Conservation (phyloP, 495 filamentous ascomycete genomes). For the Xylaria flabelliformis region DNA sequence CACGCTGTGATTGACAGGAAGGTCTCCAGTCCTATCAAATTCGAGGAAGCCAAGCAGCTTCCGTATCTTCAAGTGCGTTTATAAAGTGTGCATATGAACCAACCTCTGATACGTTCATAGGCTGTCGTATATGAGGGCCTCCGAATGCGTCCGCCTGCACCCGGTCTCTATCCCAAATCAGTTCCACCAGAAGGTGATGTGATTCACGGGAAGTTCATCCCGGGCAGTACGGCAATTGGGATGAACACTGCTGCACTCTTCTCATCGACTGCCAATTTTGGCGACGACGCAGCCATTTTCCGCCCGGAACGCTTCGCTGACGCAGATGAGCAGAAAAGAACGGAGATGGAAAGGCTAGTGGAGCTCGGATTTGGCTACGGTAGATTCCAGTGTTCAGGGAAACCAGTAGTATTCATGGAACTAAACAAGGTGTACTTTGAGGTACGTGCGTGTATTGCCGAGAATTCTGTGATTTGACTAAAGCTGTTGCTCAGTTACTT, state of each 20-base stretch:
- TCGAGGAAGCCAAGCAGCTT: slow-evolving; percentile 61
- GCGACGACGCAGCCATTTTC: slow-evolving; percentile 56
- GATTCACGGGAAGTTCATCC: slow-evolving; percentile 59
- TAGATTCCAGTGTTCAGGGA: slow-evolving; percentile 53
- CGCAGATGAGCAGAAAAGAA: slow-evolving; percentile 38
- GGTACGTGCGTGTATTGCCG: slow-evolving; percentile 40
- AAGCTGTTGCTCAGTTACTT: not conserved
- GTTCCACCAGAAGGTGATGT: slow-evolving; percentile 46
- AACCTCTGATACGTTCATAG: slow-evolving; percentile 15
- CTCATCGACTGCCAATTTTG: slow-evolving; percentile 51
- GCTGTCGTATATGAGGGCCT: slow-evolving; percentile 42
- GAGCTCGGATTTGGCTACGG: slow-evolving; percentile 55
- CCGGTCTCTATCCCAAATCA: slow-evolving; percentile 28
- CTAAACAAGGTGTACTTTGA: slow-evolving; percentile 64
- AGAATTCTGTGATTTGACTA: not conserved
- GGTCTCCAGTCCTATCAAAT: slow-evolving; percentile 61
- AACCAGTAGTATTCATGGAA: slow-evolving; percentile 54
- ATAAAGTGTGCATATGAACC: not conserved
- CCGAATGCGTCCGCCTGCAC: slow-evolving; percentile 34
- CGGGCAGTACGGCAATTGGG: slow-evolving; percentile 61
- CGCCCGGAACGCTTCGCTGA: slow-evolving; percentile 64
- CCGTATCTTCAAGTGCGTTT: slow-evolving; percentile 41
- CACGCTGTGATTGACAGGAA: slow-evolving; percentile 61
- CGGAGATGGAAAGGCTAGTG: slow-evolving; percentile 49
- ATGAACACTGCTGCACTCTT: slow-evolving; percentile 51